These are phyloP conservation scores for Cercospora canescens DNA, from an alignment of 2,329 filamentous ascomycete species.

Conservation along the genomic window DNA sequence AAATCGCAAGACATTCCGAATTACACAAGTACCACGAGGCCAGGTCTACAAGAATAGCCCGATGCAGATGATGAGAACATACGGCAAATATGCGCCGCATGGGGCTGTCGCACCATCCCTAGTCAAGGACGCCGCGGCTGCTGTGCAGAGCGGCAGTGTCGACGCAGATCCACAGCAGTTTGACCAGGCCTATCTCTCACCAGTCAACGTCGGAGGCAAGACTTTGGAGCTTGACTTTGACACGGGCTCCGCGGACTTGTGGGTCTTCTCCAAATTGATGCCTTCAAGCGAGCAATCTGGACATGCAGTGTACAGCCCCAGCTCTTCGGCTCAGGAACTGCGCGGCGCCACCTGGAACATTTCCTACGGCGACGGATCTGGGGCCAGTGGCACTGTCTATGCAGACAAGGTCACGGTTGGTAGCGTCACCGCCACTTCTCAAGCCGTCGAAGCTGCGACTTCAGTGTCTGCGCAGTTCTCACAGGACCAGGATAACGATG, in stretches of 20 bases:
- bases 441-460: conserved; percentile 67
- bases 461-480: conserved; percentile 57
- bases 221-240: conserved; percentile 69
- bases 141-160: conserved; percentile 40
- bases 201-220: conserved; percentile 64
- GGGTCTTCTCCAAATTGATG: conserved; percentile 65
- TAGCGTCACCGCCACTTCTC: conserved; percentile 56
- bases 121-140: conserved; percentile 36
- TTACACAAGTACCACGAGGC: conserved; percentile 33
- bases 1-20: conserved; percentile 28
- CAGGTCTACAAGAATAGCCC: conserved; percentile 41
- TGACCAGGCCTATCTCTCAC: conserved; percentile 47
- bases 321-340: conserved; percentile 38
- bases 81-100: conserved; percentile 39
- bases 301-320: conserved; percentile 60
- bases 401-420: conserved; percentile 65
- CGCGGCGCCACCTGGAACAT: conserved; percentile 42
- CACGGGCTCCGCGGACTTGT: conserved; percentile 71
- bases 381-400: conserved; percentile 65
- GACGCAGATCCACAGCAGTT: conserved; percentile 41
- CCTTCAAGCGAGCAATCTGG: conserved; percentile 51
- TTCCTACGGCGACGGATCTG: conserved; percentile 65
- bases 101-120: conserved; percentile 32
- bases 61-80: conserved; percentile 40
- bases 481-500: conserved; percentile 56